Conservation (phyloP, 805 yeast species). For the Wickerhamiella lipophila region DNA sequence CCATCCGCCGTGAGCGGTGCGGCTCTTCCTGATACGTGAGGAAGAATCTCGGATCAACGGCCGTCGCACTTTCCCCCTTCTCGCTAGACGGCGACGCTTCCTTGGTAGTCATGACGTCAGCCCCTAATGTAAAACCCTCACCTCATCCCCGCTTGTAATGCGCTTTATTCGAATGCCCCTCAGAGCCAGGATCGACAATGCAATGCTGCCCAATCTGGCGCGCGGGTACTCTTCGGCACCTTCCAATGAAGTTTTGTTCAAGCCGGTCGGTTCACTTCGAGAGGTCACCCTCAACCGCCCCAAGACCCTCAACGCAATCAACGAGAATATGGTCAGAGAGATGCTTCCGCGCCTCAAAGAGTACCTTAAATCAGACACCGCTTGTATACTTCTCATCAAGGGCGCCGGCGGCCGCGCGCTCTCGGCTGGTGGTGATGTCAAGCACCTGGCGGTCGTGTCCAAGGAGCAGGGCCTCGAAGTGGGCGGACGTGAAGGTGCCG, state of each 20-base stretch:
- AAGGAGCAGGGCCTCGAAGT: conserved; percentile 28
- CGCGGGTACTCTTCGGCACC: conserved; percentile 7
- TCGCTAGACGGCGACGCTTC: neutral
- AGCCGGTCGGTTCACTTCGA: conserved; percentile 52
- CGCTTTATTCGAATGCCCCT: conserved; percentile 24
- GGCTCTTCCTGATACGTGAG: conserved; percentile 81
- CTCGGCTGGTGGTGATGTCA: conserved; percentile 96
- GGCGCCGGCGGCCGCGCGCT: conserved; percentile 54
- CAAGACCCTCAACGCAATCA: conserved; percentile 72
- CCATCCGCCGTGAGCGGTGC: conserved; percentile 60
- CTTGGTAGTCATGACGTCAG: neutral
- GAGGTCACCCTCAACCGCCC: conserved; percentile 68
- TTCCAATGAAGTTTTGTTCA: conserved; percentile 48
- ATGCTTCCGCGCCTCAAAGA: conserved; percentile 65
- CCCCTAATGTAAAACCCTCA: neutral
- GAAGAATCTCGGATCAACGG: conserved; percentile 38
- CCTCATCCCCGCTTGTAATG: conserved; percentile 1
- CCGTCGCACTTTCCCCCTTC: too few species aligned
- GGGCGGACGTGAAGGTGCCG: conserved; percentile 41
- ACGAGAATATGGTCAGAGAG: conserved; percentile 56
- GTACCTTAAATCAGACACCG: conserved; percentile 54
- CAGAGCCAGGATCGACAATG: conserved; percentile 24
- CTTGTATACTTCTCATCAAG: conserved; percentile 54
- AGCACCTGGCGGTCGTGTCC: conserved; percentile 45
- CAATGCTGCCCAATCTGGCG: conserved; percentile 17